A percentile compares a stretch with the other conserved stretches of the same genome.
These are phyloP conservation scores for Lichtheimia corymbifera DNA, from an alignment of 371 early-diverging fungal genomes.

Conservation along the genomic window DNA sequence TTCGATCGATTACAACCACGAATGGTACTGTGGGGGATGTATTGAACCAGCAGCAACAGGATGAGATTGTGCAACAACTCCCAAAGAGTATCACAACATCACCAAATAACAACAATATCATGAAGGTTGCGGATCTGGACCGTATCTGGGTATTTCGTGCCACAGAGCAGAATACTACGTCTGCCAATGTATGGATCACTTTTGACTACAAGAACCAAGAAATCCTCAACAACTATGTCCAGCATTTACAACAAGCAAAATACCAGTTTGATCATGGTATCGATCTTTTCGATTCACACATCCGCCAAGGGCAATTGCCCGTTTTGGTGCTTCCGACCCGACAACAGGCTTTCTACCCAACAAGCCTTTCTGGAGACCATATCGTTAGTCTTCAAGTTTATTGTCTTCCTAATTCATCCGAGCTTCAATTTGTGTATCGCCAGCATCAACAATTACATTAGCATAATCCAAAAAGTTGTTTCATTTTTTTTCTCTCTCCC, in stretches of 20 bases:
- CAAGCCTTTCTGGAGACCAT: constrained; percentile 6
- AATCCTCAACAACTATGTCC: constrained; percentile 8
- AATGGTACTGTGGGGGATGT: constrained; percentile 13
- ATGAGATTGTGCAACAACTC: not conserved
- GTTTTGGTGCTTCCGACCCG: constrained; percentile 21
- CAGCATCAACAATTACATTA: constrained; percentile 7
- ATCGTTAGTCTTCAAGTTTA: constrained; percentile 14
- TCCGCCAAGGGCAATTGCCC: constrained; percentile 24
- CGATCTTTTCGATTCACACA: constrained; percentile 31
- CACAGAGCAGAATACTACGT: constrained; percentile 1
- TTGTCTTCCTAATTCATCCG: constrained; percentile 13
- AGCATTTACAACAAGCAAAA: not conserved
- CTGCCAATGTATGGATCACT: constrained; percentile 24
- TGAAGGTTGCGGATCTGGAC: constrained; percentile 16
- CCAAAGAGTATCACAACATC: not conserved
- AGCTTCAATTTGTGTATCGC: constrained; percentile 14
- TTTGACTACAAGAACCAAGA: constrained; percentile 37
- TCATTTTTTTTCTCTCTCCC: no score
- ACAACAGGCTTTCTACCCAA: constrained; percentile 23
- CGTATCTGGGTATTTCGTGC: constrained; percentile 31
- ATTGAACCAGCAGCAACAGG: constrained; percentile 14
- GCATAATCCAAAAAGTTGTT: no score
- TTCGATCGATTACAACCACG: no score
- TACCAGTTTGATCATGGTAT: constrained; percentile 13
- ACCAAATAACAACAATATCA: constrained; percentile 2